These are phyloP conservation scores for Torulaspora franciscae DNA, from an alignment of 805 yeast genomes.

Conservation along the genomic window DNA sequence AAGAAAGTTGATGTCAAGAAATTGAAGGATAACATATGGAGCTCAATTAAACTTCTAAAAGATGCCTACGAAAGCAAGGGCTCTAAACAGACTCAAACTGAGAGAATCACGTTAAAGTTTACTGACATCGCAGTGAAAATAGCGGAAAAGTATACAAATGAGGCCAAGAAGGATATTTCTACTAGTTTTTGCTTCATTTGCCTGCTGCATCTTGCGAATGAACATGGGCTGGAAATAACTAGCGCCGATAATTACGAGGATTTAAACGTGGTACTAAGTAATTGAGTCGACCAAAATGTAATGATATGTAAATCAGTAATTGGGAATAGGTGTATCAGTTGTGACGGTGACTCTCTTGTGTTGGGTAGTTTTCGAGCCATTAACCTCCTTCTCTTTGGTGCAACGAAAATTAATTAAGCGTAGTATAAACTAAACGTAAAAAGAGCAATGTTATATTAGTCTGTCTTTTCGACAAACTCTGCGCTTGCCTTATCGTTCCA, in stretches of 20 bases:
- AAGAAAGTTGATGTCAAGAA: conserved; percentile 72
- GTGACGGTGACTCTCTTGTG: no score
- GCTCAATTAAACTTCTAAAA: conserved; percentile 37
- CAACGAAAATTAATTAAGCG: not conserved
- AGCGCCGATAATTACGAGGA: conserved; percentile 40
- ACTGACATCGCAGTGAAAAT: conserved; percentile 48
- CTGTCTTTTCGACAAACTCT: conserved; percentile 44
- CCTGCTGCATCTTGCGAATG: conserved; percentile 79
- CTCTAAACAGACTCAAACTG: conserved; percentile 37
- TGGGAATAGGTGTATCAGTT: no score
- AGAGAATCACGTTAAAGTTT: conserved; percentile 33
- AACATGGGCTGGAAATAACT: conserved; percentile 60
- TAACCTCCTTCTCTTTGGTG: no score
- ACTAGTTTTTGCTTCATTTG: conserved; percentile 85
- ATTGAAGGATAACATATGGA: conserved; percentile 75
- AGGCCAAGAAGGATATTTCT: conserved; percentile 61
- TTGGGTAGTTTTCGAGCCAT: no score
- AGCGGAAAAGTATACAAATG: conserved; percentile 48
- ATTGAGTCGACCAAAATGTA: no score
- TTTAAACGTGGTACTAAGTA: conserved; percentile 18
- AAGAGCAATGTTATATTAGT: not conserved
- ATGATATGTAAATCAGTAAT: no score
- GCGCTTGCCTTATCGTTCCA: conserved; percentile 59
- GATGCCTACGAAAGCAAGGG: conserved; percentile 19
- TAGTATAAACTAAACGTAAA: conserved; percentile 3